A percentile compares a stretch with the other conserved stretches of the same genome.
These are phyloP conservation scores for Vickermania spadyakhi DNA, from an alignment of 208 protist species.

Conservation along the genomic window DNA sequence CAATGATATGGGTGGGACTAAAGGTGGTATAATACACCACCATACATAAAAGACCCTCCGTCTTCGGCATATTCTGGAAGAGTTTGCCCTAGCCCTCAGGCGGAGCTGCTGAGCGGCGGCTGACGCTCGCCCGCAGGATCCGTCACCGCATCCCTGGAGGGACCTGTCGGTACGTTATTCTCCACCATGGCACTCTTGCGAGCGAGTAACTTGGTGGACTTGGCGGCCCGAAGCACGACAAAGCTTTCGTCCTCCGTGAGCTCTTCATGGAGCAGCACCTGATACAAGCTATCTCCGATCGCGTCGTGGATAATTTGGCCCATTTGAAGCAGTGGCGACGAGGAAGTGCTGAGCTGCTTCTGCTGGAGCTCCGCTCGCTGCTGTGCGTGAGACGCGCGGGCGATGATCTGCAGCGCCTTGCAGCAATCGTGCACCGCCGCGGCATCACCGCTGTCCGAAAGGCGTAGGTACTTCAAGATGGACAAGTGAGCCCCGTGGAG, in stretches of 20 bases:
- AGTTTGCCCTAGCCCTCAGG: no score
- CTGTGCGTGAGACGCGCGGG: constrained; percentile 25
- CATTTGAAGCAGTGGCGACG: constrained; percentile 24
- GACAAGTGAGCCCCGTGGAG: constrained; percentile 59
- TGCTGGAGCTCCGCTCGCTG: constrained; percentile 12
- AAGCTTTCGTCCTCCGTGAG: constrained; percentile 57
- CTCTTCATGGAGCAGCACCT: constrained; percentile 55
- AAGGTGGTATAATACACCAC: no score
- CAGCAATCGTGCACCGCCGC: constrained; percentile 59
- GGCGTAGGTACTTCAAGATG: constrained; percentile 66
- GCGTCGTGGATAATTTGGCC: constrained; percentile 42
- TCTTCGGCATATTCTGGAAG: no score
- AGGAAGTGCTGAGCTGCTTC: not conserved
- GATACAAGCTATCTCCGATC: constrained; percentile 45
- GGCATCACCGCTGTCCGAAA: constrained; percentile 39
- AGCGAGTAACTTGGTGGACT: constrained; percentile 8
- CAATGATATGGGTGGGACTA: no score
- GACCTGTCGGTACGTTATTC: not conserved
- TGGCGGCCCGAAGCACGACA: constrained; percentile 39
- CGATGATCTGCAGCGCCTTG: constrained; percentile 54
- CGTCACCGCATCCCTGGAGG: no score
- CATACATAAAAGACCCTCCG: no score
- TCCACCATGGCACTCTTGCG: not conserved
- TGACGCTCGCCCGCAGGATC: not conserved
- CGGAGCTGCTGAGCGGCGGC: not conserved